Base-by-base conservation (phyloP, 2,329 filamentous ascomycete genomes). In the Grosmannia penicillata region DNA sequence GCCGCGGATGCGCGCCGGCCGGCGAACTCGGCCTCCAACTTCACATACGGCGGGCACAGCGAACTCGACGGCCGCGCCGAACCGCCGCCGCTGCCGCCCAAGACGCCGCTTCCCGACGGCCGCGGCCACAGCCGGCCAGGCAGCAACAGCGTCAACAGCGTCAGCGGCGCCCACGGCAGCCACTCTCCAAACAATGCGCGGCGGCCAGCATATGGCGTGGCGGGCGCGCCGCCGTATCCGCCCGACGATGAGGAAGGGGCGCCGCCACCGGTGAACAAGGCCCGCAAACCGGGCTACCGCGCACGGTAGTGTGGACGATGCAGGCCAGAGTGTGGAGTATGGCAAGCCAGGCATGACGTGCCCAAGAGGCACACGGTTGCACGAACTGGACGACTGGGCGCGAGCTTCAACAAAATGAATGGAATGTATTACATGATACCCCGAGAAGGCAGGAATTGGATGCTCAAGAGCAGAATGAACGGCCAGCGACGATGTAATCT, bases 241-340 rank as follows among this genome's bases (percentile, higher is more conserved):
- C 60, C 83, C 34, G 78, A 76, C 33, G 72, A 93, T 50, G 82
- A 80, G 21, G 78, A 81, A 21, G 85, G 86, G 15, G 89, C 81
- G 22, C 87, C 89, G 15, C 89, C 89, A 4, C 66, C 72, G 7
- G 85, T 93, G 8, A 93, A 93, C 51, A 82, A 85, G 70, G 77
- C 81, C 32, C 75, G 78, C 48, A 95, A 95, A 56, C 89, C 89
- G 1, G 78, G 82, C 35, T 83, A 78, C 36, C 42, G 43, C 6
- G 28, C 19, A 17, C 40, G 45, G 13, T 48, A 42, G n/a, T n/a
- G n/a, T n/a, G n/a, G n/a, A n/a, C n/a, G n/a, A n/a, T n/a, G n/a
- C n/a, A n/a, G n/a, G n/a, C n/a, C n/a, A n/a, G n/a, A n/a, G n/a
- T n/a, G n/a, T n/a, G n/a, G n/a, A n/a, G n/a, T n/a, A n/a, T n/a